phyloP scores from a whole-genome alignment of 208 protist species.

The Acanthamoeba sp. region DNA sequence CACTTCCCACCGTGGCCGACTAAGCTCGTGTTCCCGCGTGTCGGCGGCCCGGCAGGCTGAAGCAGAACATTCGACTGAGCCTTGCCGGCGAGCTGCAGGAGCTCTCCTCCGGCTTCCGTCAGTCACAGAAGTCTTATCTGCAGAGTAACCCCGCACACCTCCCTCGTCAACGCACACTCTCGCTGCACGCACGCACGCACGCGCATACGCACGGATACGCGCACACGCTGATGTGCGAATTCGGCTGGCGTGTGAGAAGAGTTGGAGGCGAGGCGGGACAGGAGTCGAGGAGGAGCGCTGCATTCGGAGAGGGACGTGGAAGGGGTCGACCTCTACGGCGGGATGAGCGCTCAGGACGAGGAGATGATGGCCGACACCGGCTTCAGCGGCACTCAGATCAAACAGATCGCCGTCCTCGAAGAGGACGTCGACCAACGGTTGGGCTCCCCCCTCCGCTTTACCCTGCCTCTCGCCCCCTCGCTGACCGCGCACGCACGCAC shows the following conservation, averaged over 20 bases:
- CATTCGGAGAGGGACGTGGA: background rate
- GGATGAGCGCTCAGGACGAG: slow-evolving; percentile 92
- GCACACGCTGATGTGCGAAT: background rate
- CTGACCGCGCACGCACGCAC: background rate
- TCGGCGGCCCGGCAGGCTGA: background rate
- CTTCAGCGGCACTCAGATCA: slow-evolving; percentile 95
- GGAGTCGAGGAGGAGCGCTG: background rate
- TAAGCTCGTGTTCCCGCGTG: too few relatives aligned
- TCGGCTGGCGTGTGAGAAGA: slow-evolving; percentile 29
- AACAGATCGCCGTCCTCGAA: slow-evolving; percentile 94
- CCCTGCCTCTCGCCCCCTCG: background rate
- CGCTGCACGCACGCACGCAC: background rate
- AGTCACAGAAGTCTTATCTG: slow-evolving; percentile 45
- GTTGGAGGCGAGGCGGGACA: background rate
- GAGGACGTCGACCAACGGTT: slow-evolving; percentile 94
- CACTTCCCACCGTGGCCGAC: too few relatives aligned
- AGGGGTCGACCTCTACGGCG: slow-evolving; percentile 86
- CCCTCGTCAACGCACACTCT: background rate
- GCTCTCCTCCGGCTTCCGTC: slow-evolving; percentile 78
- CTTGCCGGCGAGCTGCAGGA: slow-evolving; percentile 78
- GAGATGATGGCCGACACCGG: slow-evolving; percentile 93
- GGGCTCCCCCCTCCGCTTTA: slow-evolving; percentile 63
- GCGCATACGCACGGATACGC: background rate
- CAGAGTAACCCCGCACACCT: slow-evolving; percentile 61
- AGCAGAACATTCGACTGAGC: slow-evolving; percentile 76